Conservation (phyloP, 2,329 filamentous ascomycete genomes). For the Xylariaceae sp. region DNA sequence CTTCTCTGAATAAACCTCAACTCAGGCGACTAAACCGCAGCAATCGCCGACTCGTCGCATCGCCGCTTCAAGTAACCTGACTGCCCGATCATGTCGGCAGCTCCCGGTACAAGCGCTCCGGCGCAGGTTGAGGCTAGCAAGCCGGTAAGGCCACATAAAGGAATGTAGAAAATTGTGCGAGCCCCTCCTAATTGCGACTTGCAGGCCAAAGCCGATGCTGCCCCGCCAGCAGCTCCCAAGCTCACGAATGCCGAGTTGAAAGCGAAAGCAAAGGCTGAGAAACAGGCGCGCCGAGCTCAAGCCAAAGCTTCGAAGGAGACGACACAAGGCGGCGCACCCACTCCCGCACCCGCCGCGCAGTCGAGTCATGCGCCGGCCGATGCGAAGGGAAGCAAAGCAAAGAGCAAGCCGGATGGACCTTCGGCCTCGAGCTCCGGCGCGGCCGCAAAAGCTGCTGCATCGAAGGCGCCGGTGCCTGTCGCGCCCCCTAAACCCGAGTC, state of each 20-base stretch:
- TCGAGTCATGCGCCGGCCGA: constrained; percentile 36
- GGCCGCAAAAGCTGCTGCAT: constrained; percentile 28
- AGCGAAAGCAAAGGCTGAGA: constrained; percentile 84
- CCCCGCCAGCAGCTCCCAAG: constrained; percentile 42
- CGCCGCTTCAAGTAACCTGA: neutral
- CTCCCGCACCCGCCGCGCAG: constrained; percentile 32
- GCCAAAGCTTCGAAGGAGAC: constrained; percentile 54
- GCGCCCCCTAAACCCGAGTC: constrained; percentile 53
- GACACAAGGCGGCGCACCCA: constrained; percentile 35
- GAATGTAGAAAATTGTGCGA: constrained; percentile 10
- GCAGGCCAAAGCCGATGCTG: constrained; percentile 21
- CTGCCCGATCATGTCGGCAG: constrained; percentile 20
- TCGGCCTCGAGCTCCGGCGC: constrained; percentile 28
- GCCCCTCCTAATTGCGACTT: constrained; percentile 19
- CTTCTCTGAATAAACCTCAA: neutral
- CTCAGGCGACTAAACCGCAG: neutral
- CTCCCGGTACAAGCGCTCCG: constrained; percentile 17
- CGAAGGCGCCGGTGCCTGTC: constrained; percentile 35
- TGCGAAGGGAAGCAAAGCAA: constrained; percentile 44
- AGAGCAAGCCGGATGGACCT: constrained; percentile 43
- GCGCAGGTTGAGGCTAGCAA: constrained; percentile 18
- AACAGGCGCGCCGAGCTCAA: constrained; percentile 75
- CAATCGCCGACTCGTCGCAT: neutral
- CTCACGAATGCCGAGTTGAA: constrained; percentile 76
- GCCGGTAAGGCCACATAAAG: constrained; percentile 17